Evolutionary conservation across 768 basidiomycete species (phyloP).

Genomic region (Lactarius pseudohatsudake): DNA sequence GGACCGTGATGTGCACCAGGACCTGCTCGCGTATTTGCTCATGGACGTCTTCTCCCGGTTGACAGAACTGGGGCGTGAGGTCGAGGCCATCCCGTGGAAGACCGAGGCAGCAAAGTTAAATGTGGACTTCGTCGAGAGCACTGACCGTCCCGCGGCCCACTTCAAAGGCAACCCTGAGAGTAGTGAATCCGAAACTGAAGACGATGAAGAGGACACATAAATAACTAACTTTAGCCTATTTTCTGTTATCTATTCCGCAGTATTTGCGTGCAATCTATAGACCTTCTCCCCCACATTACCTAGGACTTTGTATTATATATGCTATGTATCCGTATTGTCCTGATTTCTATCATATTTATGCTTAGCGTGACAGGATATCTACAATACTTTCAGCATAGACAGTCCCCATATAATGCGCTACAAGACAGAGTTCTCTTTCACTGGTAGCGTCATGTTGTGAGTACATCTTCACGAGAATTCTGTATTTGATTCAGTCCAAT

Average conservation of each 20-base stretch:
- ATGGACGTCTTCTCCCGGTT: constrained; percentile 23
- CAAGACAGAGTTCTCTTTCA: background rate
- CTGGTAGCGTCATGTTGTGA: background rate
- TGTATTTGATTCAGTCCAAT: background rate
- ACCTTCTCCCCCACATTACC: background rate
- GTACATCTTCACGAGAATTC: background rate
- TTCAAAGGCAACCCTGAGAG: background rate
- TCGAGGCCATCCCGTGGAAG: constrained; percentile 24
- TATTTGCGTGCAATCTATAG: background rate
- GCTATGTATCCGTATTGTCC: background rate
- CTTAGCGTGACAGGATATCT: background rate
- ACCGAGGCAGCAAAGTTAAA: constrained; percentile 25
- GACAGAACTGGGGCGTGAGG: constrained; percentile 18
- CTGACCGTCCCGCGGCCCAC: constrained; percentile 2
- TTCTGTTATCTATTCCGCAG: background rate
- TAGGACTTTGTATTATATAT: background rate
- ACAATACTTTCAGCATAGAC: background rate
- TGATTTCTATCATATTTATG: background rate
- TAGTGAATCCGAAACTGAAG: constrained; percentile 4
- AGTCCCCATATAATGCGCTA: no score
- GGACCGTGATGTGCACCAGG: background rate
- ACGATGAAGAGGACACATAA: constrained; percentile 11
- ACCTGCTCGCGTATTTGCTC: constrained; percentile 16
- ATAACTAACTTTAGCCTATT: background rate
- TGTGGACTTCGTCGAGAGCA: constrained; percentile 16